Conservation (phyloP, 306 rosid genomes). For the Cucumis hystrix region DNA sequence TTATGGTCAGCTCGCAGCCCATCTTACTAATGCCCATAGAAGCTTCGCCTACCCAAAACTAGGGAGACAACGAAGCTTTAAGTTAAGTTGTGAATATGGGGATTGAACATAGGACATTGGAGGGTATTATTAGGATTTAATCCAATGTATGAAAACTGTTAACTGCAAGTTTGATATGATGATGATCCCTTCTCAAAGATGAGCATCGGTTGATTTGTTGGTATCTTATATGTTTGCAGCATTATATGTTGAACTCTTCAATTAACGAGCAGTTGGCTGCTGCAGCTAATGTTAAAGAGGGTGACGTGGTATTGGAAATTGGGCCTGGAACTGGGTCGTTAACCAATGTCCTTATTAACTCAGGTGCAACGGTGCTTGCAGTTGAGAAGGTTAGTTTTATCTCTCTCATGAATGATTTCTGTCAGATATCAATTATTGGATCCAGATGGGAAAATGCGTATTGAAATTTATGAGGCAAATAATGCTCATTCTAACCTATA, state of each 20-base stretch:
- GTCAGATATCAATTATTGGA: not conserved
- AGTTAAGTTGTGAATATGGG: not conserved
- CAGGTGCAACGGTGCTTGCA: constrained; percentile 71
- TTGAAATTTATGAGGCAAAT: not conserved
- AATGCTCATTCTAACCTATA: not conserved
- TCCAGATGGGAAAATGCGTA: not conserved
- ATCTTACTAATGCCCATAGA: not conserved
- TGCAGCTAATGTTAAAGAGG: constrained; percentile 49
- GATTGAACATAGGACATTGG: not conserved
- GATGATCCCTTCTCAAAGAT: not conserved
- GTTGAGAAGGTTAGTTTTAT: constrained; percentile 55
- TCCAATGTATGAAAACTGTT: not conserved
- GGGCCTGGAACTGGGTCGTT: constrained; percentile 95
- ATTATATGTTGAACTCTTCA: constrained; percentile 75
- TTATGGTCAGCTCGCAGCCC: not conserved
- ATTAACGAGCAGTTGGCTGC: constrained; percentile 58
- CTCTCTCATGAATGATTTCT: not conserved
- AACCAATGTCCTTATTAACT: constrained; percentile 51
- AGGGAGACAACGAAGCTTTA: not conserved
- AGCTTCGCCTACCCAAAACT: not conserved
- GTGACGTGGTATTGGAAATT: constrained; percentile 71
- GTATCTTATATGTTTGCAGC: constrained; percentile 31
- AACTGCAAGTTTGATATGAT: not conserved
- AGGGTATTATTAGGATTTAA: not conserved
- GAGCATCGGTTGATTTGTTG: not conserved